Percentiles rank a stretch among this genome's conserved stretches.
These are phyloP conservation scores for Eremothecium cymbalariae DNA, from an alignment of 1,139 yeast genomes.

Conservation along the genomic window DNA sequence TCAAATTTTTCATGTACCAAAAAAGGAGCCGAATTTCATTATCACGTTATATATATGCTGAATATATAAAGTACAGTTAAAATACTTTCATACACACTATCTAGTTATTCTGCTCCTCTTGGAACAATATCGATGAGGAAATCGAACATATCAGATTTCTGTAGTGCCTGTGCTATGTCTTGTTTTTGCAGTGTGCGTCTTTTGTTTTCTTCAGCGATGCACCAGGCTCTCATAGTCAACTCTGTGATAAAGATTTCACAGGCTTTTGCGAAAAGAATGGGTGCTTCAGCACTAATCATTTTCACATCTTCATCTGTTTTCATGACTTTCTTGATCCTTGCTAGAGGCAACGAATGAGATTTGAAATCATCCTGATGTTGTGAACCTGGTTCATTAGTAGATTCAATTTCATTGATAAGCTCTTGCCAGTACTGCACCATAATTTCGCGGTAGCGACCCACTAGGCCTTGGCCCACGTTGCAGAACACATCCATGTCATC, in stretches of 20 bases:
- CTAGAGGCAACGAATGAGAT: slow-evolving; percentile 88
- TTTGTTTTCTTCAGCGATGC: slow-evolving; percentile 93
- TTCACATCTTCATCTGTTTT: slow-evolving; percentile 95
- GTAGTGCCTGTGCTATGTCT: slow-evolving; percentile 91
- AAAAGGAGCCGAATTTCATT: too few species aligned
- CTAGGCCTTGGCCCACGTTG: slow-evolving; percentile 89
- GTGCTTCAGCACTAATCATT: slow-evolving; percentile 98
- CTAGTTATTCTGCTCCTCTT: slow-evolving; percentile 32
- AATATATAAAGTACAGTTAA: too few species aligned
- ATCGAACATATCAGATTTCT: slow-evolving; percentile 94
- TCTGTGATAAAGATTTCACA: slow-evolving; percentile 96
- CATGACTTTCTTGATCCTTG: slow-evolving; percentile 89
- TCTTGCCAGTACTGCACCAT: slow-evolving; percentile 98
- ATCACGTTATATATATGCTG: too few species aligned
- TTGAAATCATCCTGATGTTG: slow-evolving; percentile 54
- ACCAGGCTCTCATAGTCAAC: slow-evolving; percentile 97
- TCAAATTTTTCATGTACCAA: too few species aligned
- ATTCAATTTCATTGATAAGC: slow-evolving; percentile 78
- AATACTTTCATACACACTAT: too few species aligned
- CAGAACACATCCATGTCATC: slow-evolving; percentile 63
- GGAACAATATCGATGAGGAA: slow-evolving; percentile 94
- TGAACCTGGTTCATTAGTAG: slow-evolving; percentile 29
- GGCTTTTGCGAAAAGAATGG: slow-evolving; percentile 92
- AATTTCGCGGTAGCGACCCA: slow-evolving; percentile 72
- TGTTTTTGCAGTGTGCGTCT: slow-evolving; percentile 88